Conservation (phyloP, 108 stramenopile genomes). For the Skeletonema menzelii region DNA sequence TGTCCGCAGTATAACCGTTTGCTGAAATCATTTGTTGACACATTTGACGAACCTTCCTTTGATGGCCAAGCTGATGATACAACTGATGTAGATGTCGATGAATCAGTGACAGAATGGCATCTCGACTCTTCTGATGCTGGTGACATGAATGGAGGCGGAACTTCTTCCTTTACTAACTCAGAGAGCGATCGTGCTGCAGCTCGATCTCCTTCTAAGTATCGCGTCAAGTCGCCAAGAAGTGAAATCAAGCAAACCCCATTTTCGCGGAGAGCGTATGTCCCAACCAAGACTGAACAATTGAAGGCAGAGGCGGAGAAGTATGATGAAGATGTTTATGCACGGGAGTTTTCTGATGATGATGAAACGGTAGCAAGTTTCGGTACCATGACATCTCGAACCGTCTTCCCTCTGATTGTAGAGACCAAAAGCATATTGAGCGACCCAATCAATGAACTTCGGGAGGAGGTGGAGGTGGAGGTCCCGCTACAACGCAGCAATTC, state of each 20-base stretch:
- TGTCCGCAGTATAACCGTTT: slow-evolving; percentile 30
- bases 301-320: slow-evolving; percentile 74
- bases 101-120: neutral
- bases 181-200: neutral
- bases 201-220: slow-evolving; percentile 19
- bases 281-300: slow-evolving; percentile 77
- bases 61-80: neutral
- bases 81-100: slow-evolving; percentile 17
- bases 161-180: neutral
- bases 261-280: slow-evolving; percentile 74
- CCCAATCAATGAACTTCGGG: neutral
- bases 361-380: slow-evolving; percentile 77
- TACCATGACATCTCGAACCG: slow-evolving; percentile 35
- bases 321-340: slow-evolving; percentile 23
- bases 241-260: slow-evolving; percentile 47
- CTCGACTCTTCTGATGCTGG: neutral
- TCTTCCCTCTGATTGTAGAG: slow-evolving; percentile 21
- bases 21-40: slow-evolving; percentile 38
- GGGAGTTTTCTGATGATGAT: slow-evolving; percentile 74
- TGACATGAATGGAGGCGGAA: neutral
- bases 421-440: slow-evolving; percentile 15
- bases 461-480: neutral
- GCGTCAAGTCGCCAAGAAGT: slow-evolving; percentile 12
- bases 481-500: neutral
- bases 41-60: slow-evolving; percentile 34